Conservation (phyloP, 2,329 filamentous ascomycete species). For the Microdochium nivale region DNA sequence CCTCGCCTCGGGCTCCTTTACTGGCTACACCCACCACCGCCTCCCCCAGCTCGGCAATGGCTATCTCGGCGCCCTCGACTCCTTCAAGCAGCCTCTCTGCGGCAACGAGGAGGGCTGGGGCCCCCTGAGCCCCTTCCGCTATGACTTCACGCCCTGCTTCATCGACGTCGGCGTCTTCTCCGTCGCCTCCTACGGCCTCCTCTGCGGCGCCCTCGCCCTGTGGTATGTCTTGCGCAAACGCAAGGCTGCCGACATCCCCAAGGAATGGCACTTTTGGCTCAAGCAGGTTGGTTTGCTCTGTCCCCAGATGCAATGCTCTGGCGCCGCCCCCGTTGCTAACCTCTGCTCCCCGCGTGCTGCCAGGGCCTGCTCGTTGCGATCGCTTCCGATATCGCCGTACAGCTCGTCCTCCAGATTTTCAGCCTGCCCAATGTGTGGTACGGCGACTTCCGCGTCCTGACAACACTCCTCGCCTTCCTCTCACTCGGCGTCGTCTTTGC, state of each 20-base stretch:
- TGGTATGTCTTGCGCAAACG: constrained; percentile 71
- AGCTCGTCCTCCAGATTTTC: constrained; percentile 69
- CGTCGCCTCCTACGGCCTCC: constrained; percentile 70
- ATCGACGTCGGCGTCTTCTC: constrained; percentile 80
- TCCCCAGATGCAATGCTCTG: no score
- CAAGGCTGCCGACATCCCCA: constrained; percentile 56
- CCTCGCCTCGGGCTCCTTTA: constrained; percentile 51
- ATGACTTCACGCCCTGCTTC: constrained; percentile 96
- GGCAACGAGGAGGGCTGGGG: constrained; percentile 93
- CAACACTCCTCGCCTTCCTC: constrained; percentile 60
- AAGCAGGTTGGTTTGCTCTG: constrained; percentile 60
- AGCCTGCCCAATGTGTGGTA: constrained; percentile 62
- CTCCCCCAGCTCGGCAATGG: constrained; percentile 41
- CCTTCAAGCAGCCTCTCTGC: constrained; percentile 65
- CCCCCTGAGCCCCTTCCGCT: constrained; percentile 75
- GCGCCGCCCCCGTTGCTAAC: no score
- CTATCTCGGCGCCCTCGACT: constrained; percentile 47
- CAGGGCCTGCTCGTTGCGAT: constrained; percentile 57
- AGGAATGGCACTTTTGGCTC: constrained; percentile 86
- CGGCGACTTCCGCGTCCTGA: constrained; percentile 80
- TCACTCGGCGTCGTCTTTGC: constrained; percentile 68
- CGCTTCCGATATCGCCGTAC: constrained; percentile 58
- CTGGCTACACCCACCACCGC: constrained; percentile 39
- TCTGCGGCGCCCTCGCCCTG: constrained; percentile 68
- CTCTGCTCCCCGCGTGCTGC: neutral